Evolutionary conservation across 768 basidiomycete genomes (phyloP), one percentile per base, ranked within the genome.

Genomic region (Suillus brevipes): DNA sequence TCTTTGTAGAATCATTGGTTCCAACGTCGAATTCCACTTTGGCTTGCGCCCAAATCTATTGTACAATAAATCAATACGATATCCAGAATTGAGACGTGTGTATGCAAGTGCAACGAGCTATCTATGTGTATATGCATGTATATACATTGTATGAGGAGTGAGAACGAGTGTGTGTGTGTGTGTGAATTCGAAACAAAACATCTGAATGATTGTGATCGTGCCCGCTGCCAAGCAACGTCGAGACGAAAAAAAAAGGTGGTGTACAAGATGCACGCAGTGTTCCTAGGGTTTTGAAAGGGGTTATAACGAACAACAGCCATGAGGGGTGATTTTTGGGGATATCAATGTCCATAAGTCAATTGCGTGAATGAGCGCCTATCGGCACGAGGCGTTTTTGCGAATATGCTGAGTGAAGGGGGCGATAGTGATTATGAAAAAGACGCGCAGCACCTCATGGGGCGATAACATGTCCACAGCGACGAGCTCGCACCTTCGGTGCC

Each of bases 81-180:
- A 73, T 23, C 66, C 72, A 75, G 67, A 43, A 36, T 43, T 12
- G 56, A 60, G 63, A 40, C 63, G 64, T 77, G 75, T 75, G 75
- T 74, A 75, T 62, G 65, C 73, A 25, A 64, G 58, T 47, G 61
- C 53, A 20, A 64, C 52, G 45, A 38, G 63, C 63, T 43, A 74
- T 77, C 72, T 77, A 76, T 75, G 77, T 75, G 74, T 69, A 74
- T 77, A 76, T 77, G 70, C 75, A 71, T 71, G 74, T 74, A 76
- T 77, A 75, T 77, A 74, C 75, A 77, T 61, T 75, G 73, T 72
- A 67, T 72, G 75, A 74, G 74, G 68, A 37, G 13, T 16, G 59
- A 64, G 20, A 74, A 75, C 37, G 74, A 77, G 70, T 62, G 74
- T 75, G 72, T 28, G 70, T 69, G 63, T 59, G 61, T 64, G 66